Evolutionary conservation across 441 rosid species (phyloP).

Genomic region (Lagerstroemia fauriei): DNA sequence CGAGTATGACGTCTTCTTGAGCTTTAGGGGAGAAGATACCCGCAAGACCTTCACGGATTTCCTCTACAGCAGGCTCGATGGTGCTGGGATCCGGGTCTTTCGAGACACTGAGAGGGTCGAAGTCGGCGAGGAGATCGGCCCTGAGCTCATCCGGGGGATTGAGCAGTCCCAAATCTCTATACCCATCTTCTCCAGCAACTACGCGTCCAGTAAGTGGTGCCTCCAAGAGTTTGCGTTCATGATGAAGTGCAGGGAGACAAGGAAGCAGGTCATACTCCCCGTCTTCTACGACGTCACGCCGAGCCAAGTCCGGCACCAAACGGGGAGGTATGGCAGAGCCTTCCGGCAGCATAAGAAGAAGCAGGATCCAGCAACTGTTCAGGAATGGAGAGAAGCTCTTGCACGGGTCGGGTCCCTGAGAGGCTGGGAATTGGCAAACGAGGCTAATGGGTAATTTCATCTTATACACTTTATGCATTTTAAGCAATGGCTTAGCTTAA

Average conservation of each 20-base stretch:
- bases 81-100: conserved; percentile 11
- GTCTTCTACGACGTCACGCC: conserved; percentile 2
- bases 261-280: neutral
- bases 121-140: neutral
- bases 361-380: neutral
- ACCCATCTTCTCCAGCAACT: conserved; percentile 1
- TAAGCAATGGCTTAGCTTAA: neutral
- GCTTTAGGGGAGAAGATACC: neutral
- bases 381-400: conserved; percentile 1
- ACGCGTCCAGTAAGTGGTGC: conserved; percentile 9
- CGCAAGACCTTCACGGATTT: neutral
- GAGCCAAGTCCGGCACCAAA: neutral
- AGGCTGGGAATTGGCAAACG: neutral
- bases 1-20: neutral
- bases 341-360: neutral
- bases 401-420: neutral
- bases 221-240: conserved; percentile 1
- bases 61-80: conserved; percentile 6
- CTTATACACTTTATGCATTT: neutral
- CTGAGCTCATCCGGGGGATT: neutral
- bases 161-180: neutral
- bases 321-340: neutral
- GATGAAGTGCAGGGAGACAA: neutral
- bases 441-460: conserved; percentile 1
- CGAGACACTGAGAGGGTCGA: neutral